Evolutionary conservation across 495 filamentous ascomycete genomes (phyloP).

Genomic region (Viridothelium virens): DNA sequence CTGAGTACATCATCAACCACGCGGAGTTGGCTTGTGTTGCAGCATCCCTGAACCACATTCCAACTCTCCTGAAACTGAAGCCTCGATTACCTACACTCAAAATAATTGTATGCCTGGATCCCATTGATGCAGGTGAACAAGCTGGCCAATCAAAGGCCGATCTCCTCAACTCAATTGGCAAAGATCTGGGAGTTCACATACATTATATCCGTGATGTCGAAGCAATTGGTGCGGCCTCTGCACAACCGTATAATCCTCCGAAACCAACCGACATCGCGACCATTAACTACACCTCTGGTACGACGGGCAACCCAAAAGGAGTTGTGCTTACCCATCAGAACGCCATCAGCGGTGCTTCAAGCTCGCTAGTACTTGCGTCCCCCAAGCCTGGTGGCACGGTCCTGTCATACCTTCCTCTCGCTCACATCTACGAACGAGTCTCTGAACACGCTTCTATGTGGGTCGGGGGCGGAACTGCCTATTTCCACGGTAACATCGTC

Average conservation of each 20-base stretch:
- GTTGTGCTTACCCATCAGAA: conserved; percentile 78
- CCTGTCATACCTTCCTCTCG: conserved; percentile 85
- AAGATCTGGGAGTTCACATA: conserved; percentile 63
- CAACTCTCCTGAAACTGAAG: conserved; percentile 77
- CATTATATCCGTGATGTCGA: conserved; percentile 73
- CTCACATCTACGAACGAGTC: conserved; percentile 87
- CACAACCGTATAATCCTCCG: conserved; percentile 61
- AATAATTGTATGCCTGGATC: conserved; percentile 80
- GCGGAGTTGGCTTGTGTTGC: conserved; percentile 66
- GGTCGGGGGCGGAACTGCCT: conserved; percentile 71
- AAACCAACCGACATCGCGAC: conserved; percentile 71
- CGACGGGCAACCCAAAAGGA: conserved; percentile 90
- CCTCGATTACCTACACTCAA: conserved; percentile 70
- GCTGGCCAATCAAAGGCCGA: conserved; percentile 70
- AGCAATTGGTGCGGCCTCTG: conserved; percentile 60
- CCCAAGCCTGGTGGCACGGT: conserved; percentile 50
- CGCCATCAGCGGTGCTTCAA: conserved; percentile 64
- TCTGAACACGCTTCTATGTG: conserved; percentile 68
- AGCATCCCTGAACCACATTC: conserved; percentile 76
- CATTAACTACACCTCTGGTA: conserved; percentile 97
- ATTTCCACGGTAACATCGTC: conserved; percentile 88
- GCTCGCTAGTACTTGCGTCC: conserved; percentile 46
- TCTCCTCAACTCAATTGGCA: conserved; percentile 65
- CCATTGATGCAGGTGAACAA: conserved; percentile 73
- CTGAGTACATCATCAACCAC: conserved; percentile 94